phyloP scores from a whole-genome alignment of 2,329 filamentous ascomycete genomes.

The Chaetomium sp. region DNA sequence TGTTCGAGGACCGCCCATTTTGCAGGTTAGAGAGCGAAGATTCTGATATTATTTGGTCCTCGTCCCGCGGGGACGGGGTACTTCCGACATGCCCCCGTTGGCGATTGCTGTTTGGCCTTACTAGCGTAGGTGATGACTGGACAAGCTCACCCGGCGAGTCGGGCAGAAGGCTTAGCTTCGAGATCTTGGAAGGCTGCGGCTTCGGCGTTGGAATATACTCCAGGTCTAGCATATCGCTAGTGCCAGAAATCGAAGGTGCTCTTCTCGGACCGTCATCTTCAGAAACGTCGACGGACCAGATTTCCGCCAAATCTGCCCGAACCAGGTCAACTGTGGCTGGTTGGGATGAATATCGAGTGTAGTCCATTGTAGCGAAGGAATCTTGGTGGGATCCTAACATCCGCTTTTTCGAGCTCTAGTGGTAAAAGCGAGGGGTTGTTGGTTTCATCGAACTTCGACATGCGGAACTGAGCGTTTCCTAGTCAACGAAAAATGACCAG shows the following conservation, averaged over 20 bases:
- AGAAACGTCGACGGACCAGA: slow-evolving; percentile 5
- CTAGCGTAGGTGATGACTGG: not conserved
- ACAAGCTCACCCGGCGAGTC: slow-evolving; percentile 2
- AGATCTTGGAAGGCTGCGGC: not conserved
- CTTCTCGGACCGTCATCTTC: not conserved
- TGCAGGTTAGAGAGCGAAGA: too few relatives aligned
- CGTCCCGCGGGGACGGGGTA: too few relatives aligned
- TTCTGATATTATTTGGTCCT: too few relatives aligned
- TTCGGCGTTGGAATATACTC: slow-evolving; percentile 1
- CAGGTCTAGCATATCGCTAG: slow-evolving; percentile 10
- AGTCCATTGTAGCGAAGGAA: not conserved
- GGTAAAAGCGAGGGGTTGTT: too few relatives aligned
- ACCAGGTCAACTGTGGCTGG: slow-evolving; percentile 9
- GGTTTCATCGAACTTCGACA: too few relatives aligned
- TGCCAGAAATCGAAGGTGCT: not conserved
- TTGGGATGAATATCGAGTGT: slow-evolving; percentile 6
- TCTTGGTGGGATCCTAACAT: too few relatives aligned
- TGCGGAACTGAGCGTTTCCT: too few relatives aligned
- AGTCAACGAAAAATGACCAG: too few relatives aligned
- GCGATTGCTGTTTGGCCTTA: too few relatives aligned
- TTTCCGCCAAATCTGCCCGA: slow-evolving; percentile 11
- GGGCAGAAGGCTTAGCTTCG: not conserved
- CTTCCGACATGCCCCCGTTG: not conserved
- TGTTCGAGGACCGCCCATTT: too few relatives aligned
- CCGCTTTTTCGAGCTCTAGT: too few relatives aligned